Evolutionary conservation across 129 eudicot genomes (phyloP).

Genomic region (Gnaphalium uliginosum): DNA sequence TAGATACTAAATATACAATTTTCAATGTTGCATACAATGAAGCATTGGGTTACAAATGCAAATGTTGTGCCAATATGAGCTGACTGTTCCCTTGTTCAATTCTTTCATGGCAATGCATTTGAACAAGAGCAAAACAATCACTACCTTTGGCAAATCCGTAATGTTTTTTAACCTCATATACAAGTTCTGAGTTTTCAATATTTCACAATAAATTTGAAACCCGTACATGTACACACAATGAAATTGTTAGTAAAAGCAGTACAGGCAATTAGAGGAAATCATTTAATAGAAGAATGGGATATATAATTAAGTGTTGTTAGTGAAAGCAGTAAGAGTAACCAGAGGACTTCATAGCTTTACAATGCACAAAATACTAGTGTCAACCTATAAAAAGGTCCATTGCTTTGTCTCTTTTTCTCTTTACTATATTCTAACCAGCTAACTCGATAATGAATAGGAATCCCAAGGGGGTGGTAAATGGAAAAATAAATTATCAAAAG

Average conservation of each 20-base stretch:
- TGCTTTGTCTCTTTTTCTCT: neutral
- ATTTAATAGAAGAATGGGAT: neutral
- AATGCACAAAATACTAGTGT: neutral
- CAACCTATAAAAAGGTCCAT: neutral
- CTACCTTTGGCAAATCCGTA: neutral
- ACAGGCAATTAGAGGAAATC: neutral
- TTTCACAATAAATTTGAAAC: too few relatives aligned
- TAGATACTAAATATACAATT: neutral
- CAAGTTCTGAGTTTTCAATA: too few relatives aligned
- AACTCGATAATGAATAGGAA: conserved; percentile 14
- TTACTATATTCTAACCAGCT: neutral
- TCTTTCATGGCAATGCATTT: neutral
- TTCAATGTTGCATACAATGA: neutral
- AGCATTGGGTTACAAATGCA: neutral
- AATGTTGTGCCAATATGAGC: neutral
- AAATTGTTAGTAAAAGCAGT: neutral
- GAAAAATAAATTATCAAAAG: conserved; percentile 6
- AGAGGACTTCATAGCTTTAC: neutral
- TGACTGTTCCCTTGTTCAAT: neutral
- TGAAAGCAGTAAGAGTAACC: neutral
- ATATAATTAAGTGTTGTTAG: too few relatives aligned
- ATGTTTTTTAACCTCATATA: neutral
- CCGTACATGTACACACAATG: neutral
- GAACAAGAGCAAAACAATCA: neutral
- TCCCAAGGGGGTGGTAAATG: conserved; percentile 13